Evolutionary conservation across 2,329 filamentous ascomycete species (phyloP).

Genomic region (Ceratocystis lukuohia): DNA sequence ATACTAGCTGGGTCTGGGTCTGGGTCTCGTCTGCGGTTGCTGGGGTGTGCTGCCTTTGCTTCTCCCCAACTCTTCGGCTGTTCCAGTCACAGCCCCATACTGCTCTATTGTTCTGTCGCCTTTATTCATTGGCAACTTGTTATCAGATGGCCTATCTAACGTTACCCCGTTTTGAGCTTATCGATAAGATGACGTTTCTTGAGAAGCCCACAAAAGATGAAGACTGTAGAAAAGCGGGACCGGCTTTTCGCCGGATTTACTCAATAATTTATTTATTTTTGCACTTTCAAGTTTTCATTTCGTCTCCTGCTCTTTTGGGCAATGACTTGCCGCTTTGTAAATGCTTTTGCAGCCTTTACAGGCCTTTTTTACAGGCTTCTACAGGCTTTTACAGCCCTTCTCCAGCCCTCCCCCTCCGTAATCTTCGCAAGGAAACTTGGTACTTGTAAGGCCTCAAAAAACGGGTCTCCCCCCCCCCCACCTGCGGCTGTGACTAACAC

Average conservation of each 20-base stretch:
- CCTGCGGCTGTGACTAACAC: conserved; percentile 17
- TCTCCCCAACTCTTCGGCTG: not conserved
- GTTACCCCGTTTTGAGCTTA: not conserved
- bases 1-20: no score
- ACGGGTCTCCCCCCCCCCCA: not conserved
- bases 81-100: not conserved
- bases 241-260: not conserved
- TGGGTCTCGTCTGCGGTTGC: no score
- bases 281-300: not conserved
- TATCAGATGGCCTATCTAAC: conserved; percentile 10
- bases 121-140: not conserved
- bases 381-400: not conserved
- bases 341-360: no score
- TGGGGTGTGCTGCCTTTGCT: not conserved
- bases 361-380: not conserved
- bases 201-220: not conserved
- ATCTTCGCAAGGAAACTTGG: no score
- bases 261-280: not conserved
- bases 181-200: conserved; percentile 9
- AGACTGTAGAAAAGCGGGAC: not conserved
- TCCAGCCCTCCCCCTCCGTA: no score
- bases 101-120: not conserved
- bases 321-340: no score
- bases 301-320: not conserved
- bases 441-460: not conserved